Conservation (phyloP, 2,329 filamentous ascomycete genomes). For the Claviceps lovelessii region DNA sequence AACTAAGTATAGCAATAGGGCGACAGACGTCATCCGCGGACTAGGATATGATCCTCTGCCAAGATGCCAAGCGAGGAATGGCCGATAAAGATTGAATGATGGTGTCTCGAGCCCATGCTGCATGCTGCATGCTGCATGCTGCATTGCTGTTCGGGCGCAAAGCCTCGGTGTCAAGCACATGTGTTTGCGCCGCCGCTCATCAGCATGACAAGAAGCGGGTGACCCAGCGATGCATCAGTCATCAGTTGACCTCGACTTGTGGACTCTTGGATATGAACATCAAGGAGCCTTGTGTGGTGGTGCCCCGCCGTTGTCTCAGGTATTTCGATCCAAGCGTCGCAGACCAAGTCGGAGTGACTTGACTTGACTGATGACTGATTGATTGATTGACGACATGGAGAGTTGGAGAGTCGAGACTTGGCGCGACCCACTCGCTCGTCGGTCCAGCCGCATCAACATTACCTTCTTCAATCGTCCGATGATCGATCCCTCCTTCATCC, state of each 20-base stretch:
- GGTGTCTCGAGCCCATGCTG: neutral
- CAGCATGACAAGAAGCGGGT: neutral
- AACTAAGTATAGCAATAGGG: neutral
- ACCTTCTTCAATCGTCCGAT: neutral
- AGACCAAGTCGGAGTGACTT: neutral
- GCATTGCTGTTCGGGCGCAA: too few relatives aligned
- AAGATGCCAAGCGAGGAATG: neutral
- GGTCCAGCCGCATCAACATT: neutral
- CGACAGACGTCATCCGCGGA: neutral
- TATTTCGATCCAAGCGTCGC: neutral
- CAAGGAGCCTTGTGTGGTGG: neutral
- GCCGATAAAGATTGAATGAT: neutral
- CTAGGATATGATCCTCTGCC: neutral
- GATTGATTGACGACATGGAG: neutral
- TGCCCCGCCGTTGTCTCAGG: neutral
- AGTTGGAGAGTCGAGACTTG: neutral
- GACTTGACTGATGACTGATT: neutral
- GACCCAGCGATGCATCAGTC: neutral
- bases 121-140: neutral
- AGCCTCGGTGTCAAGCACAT: neutral
- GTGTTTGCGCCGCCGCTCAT: neutral
- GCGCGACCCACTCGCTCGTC: neutral
- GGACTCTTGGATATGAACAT: neutral
- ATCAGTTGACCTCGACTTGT: neutral
- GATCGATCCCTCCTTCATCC: neutral